Base-by-base conservation (phyloP, 257 asterid species). In the Gentiana macrophylla region DNA sequence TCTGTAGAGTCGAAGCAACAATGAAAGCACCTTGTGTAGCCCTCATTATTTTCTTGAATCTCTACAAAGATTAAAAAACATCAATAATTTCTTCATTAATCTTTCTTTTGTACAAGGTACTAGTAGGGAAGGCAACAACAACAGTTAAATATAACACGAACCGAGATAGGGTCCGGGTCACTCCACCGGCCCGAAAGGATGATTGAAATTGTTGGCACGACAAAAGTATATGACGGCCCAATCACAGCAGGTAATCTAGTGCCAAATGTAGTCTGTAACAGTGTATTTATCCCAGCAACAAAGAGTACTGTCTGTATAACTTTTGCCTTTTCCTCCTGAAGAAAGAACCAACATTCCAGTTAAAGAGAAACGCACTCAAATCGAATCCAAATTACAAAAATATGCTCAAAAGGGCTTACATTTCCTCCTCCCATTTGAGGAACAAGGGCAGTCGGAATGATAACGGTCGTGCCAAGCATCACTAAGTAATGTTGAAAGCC, bases 361-460 rank as follows among this genome's bases (percentile, higher is more conserved):
- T 35, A 1, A 67, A 9, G 55, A 10, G 15, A 55, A 36, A 15
- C 8, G 7, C 6, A 32, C 45, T 0, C 24, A 32, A 48, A 67
- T 10, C 5, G 50, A 46, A 55, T 62, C 41, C 37, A 44, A 53
- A 37, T 10, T 60, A 52, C 53, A 41, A 50, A 60, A 65, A 36
- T 53, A 58, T 41, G 32, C 51, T 49, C 52, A 24, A 70, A 58
- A 61, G 45, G 66, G 41, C 90, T 82, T 65, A 87, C 94, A 49
- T 80, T 77, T 80, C 94, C 93, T 65, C 96, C 96, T 70, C 96
- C 96, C 96, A 87, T 87, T 70, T 87, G 96, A 68, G 94, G 94
- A 68, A 87, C 96, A 49, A 87, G 65, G 8, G 92, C 93, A 8
- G 87, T 71, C 6, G 96, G 89, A 60, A 87, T 87, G 59, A 87